phyloP scores from a whole-genome alignment of 1,284 basidiomycete genomes.

The Apiotrichum siamense region DNA sequence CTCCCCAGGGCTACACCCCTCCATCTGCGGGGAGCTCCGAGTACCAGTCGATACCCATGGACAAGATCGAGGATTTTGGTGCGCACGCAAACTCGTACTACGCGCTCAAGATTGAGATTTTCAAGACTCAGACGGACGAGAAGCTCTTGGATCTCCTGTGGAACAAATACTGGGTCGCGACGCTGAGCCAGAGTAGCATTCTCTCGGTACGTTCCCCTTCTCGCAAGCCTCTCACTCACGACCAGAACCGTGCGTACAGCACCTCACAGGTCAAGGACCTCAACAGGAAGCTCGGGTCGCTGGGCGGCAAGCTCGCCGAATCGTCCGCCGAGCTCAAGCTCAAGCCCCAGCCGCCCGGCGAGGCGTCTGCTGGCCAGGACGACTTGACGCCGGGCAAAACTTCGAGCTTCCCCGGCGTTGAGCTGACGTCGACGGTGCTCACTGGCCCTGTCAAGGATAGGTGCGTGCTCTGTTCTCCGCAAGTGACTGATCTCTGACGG shows the following conservation, averaged over 20 bases:
- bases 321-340: constrained; percentile 20
- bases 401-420: constrained; percentile 28
- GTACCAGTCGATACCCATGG: constrained; percentile 89
- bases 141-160: constrained; percentile 82
- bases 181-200: constrained; percentile 80
- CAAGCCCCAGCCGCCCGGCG: constrained; percentile 18
- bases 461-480: constrained; percentile 48
- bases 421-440: constrained; percentile 52
- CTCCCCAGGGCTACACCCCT: constrained; percentile 64
- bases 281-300: constrained; percentile 65
- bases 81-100: constrained; percentile 98
- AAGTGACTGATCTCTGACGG: constrained; percentile 2
- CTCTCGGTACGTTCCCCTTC: constrained; percentile 63
- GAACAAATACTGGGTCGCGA: constrained; percentile 99
- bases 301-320: constrained; percentile 17
- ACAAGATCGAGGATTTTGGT: constrained; percentile 95
- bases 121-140: constrained; percentile 82
- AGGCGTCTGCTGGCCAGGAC: constrained; percentile 44
- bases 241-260: constrained; percentile 81
- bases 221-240: neutral
- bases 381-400: constrained; percentile 22
- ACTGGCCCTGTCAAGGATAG: constrained; percentile 77
- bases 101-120: constrained; percentile 85
- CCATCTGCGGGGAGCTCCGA: constrained; percentile 62
- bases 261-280: constrained; percentile 83